Percentiles rank a stretch among this genome's conserved stretches.
These are phyloP conservation scores for Umbelopsis sp. DNA, from an alignment of 371 early-diverging fungal genomes.

Conservation along the genomic window DNA sequence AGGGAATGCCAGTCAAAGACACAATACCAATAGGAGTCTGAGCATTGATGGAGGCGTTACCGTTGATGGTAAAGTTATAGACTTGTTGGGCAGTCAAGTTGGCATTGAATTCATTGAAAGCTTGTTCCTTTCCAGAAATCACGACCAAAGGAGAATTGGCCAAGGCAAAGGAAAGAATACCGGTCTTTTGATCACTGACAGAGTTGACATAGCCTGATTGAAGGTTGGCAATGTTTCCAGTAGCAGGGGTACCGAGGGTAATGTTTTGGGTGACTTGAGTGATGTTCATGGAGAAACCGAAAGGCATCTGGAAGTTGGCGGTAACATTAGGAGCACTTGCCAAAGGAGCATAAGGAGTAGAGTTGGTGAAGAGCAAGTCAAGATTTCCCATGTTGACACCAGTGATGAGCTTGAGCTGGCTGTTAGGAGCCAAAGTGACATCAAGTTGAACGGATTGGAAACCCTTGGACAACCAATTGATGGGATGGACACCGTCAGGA, in stretches of 20 bases:
- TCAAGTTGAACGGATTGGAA: conserved; percentile 56
- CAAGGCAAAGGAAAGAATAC: conserved; percentile 54
- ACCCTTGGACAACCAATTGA: conserved; percentile 62
- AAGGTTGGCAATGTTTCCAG: conserved; percentile 51
- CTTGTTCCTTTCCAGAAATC: conserved; percentile 37
- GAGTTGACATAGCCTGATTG: conserved; percentile 48
- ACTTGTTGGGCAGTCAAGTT: conserved; percentile 45
- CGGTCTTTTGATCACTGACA: conserved; percentile 48
- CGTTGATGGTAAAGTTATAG: conserved; percentile 54
- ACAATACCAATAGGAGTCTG: conserved; percentile 65
- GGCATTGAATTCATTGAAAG: conserved; percentile 55
- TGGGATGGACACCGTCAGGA: conserved; percentile 60
- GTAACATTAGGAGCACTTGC: conserved; percentile 52
- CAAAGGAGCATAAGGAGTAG: conserved; percentile 54
- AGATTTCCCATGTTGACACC: conserved; percentile 57
- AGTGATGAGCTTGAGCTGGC: conserved; percentile 56
- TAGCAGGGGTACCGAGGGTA: conserved; percentile 43
- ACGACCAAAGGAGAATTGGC: conserved; percentile 44
- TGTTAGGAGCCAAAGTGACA: conserved; percentile 49
- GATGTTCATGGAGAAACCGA: conserved; percentile 59
- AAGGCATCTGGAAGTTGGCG: conserved; percentile 59
- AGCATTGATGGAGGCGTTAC: conserved; percentile 56
- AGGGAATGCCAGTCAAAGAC: conserved; percentile 57
- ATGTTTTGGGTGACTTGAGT: conserved; percentile 59
- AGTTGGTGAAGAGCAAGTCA: conserved; percentile 51